Base-by-base conservation (phyloP, 2,329 filamentous ascomycete genomes). In the Botrytis sinoallii region DNA sequence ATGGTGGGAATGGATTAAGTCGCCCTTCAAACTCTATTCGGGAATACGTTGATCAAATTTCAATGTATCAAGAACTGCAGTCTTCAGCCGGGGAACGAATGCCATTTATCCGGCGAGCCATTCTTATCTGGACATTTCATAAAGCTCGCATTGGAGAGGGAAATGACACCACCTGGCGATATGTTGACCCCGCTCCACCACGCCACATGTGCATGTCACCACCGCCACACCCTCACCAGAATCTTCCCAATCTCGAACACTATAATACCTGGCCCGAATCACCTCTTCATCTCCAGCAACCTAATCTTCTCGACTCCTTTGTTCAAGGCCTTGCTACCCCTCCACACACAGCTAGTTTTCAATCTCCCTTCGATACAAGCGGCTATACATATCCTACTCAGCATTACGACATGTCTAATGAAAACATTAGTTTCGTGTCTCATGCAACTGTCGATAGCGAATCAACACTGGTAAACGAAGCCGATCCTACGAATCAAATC, bases 21-120 rank as follows among this genome's bases (percentile, higher is more conserved):
- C 81, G 81, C 35, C 86, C 44, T 7, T 67, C 59, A 14, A 72
- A 72, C 52, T 74, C 86, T 1, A 86, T 86, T 76, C 87, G 87
- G 78, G 87, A 90, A 61, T 84, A 90, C 73, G 85, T 91, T 70
- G 84, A 86, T 76, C 86, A 87, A 80, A 88, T 91, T 64, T 88
- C 88, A 79, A 91, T 91, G 89, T 89, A 90, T 80, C 89, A 91
- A 80, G 89, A 91, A 83, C 85, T 91, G 52, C 90, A 87, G 85
- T 90, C 88, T 5, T 82, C 84, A 20, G 81, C 87, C 6, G 85
- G 85, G 9, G 84, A 85, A 73, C 83, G 77, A 55, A 65, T 69
- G 83, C 77, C 77, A 7, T 91, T 88, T 87, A 85, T 84, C 16
- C 86, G 88, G n/a, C 87, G 89, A 68, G 86, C 85, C 48, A 86